Evolutionary conservation across 371 early-diverging fungal species (phyloP), one percentile per base, ranked within the genome.

Genomic region (Apophysomyces ossiformis): DNA sequence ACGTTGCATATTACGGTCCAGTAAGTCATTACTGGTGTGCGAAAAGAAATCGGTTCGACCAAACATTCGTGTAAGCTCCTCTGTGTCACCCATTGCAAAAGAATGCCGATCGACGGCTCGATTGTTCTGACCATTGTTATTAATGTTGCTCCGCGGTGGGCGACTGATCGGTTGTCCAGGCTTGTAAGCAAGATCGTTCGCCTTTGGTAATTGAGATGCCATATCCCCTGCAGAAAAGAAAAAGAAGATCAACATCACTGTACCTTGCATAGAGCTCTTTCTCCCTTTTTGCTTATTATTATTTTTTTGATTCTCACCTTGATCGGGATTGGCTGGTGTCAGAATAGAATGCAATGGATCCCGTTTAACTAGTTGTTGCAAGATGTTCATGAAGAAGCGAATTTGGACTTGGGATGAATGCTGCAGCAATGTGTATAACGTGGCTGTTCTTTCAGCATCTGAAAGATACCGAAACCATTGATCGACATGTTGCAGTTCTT

Each of bases 401-500:
- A 94, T 86, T 81, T 97, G 98, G 26, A 96, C 90, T 58, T 84
- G 93, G 5, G 91, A 93, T 9, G 92, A 87, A 70, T 94, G 91
- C 74, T 96, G 96, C 50, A 96, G 76, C 62, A 97, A 85, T 15
- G 91, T 88, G 74, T 95, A 96, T 50, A 97, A 77, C 21, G 95
- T 91, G n/a, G 96, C 90, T 7, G 96, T 96, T 44, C 94, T 81
- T 78, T 97, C 97, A 37, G 95, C 89, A 67, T 96, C 96, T 2
- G 92, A 87, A 56, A 96, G 79, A 38, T 92, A 94, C 5, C 85
- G 81, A 81, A 97, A 96, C 98, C 98, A 98, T 67, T 96, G 92
- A 74, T 97, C 95, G 37, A 98, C 94, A 59, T 95, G 94, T 43
- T 88, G 85, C 63, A 97, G 82, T 75, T 97, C 97, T 61, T 96